Base-by-base conservation (phyloP, 805 yeast species). In the Hanseniaspora mollemarum region DNA sequence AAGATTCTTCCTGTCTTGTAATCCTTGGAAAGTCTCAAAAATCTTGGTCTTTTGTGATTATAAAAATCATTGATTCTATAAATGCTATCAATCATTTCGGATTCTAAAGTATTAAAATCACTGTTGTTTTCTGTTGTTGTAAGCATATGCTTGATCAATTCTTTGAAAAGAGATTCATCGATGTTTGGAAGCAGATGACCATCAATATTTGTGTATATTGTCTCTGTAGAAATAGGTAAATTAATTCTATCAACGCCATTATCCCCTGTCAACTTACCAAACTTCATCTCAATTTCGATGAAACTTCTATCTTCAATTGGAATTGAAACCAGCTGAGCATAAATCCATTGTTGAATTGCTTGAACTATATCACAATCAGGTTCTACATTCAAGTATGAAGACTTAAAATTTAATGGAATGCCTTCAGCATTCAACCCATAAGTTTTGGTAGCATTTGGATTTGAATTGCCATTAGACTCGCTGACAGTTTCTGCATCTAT, bases 291-390 rank as follows among this genome's bases (percentile, higher is more conserved):
- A 58, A 84, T 65, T 67, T 84, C 94, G 26, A 83, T 71, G 58
- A 70, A 75, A 21, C 80, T 71, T 48, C 73, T 68, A 57, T 71
- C 56, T 54, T 71, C 66, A 37, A 75, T 76, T 36, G 77, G 75
- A 36, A 85, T 73, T 31, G 84, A 84, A 41, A 73, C 72, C 43
- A 87, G 71, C 55, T 84, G 81, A 18, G 94, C 87, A 71, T 83
- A 87, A 8, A 88, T 73, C 96, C 96, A 88, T 58, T 82, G 86
- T 21, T 92, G 83, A 6, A 88, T 78, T 31, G 84, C 77, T 60
- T 88, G 77, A 5, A 88, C 83, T 53, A 85, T 70, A 58, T 86
- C 90, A 59, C 86, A 87, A 43, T 84, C 79, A 0, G 83, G 73
- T 4, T 87, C 88, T 0, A 87, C 80, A 16, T 86, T 73, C 38